Evolutionary conservation across 2,329 filamentous ascomycete genomes (phyloP).

Genomic region (Colletotrichum sp.): DNA sequence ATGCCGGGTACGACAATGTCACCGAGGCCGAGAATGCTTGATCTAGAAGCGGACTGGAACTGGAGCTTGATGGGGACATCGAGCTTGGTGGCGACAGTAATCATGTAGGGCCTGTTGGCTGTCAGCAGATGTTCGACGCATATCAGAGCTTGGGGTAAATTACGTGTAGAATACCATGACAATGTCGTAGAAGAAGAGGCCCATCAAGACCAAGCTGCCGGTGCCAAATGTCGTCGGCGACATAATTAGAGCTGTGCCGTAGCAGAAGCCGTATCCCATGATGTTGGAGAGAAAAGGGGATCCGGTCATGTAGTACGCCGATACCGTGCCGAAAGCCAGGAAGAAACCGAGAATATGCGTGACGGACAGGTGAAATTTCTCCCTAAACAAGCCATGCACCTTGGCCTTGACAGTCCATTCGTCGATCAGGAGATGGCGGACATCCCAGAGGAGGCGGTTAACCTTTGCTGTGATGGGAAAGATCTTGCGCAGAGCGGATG

Average conservation of each 20-base stretch:
- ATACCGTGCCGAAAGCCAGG: constrained; percentile 57
- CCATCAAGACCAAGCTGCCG: constrained; percentile 76
- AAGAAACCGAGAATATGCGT: constrained; percentile 62
- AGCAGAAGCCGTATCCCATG: constrained; percentile 86
- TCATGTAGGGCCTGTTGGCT: constrained; percentile 73
- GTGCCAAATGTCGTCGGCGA: constrained; percentile 89
- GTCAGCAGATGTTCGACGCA: constrained; percentile 23
- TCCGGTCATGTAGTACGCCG: constrained; percentile 71
- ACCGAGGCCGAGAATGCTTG: constrained; percentile 88
- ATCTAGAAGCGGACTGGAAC: constrained; percentile 70
- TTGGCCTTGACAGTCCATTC: constrained; percentile 56
- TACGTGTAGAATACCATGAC: constrained; percentile 88
- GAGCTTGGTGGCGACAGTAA: constrained; percentile 84
- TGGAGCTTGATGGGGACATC: constrained; percentile 94
- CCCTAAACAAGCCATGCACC: constrained; percentile 55
- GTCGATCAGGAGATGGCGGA: constrained; percentile 54
- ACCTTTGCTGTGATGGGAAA: background rate
- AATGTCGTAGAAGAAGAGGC: constrained; percentile 94
- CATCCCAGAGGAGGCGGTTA: constrained; percentile 48
- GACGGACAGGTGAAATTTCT: constrained; percentile 58
- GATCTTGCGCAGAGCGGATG: constrained; percentile 27
- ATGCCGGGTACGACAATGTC: constrained; percentile 94
- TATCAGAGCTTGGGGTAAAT: constrained; percentile 33
- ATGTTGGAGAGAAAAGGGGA: constrained; percentile 75
- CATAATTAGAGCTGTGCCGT: constrained; percentile 80